Base-by-base conservation (phyloP, 768 basidiomycete species). In the Amanita molliuscula region DNA sequence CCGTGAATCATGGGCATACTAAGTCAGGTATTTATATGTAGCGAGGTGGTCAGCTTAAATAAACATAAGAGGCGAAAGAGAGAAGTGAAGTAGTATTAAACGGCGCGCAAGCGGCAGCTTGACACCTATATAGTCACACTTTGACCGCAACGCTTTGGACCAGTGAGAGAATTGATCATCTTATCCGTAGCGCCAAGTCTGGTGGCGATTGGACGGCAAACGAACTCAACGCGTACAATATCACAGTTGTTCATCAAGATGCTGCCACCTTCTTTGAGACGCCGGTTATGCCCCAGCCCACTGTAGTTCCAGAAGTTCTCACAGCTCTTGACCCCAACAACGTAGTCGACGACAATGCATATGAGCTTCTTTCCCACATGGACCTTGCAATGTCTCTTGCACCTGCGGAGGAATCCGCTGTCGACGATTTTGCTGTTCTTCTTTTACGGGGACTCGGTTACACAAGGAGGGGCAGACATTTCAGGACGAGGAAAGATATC, bases 401-500 rank as follows among this genome's bases (percentile, higher is more conserved):
- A 8, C 43, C 48, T 20, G 40, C 47, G 6, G 61, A 59, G 18
- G 64, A 66, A 49, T 59, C 65, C n/a, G 63, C 66, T 23, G 69
- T 68, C 15, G 57, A 58, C 37, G 65, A 70, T 54, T 68, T 71
- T 50, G 53, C 55, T 3, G 58, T 62, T 11, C 28, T 51, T 10
- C 61, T 70, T 28, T 59, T 71, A 4, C 28, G 44, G 7, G 33
- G 41, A 11, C 35, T 63, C 25, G 58, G 62, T 21, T 67, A 66
- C 45, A 50, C 44, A 1, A 28, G 36, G 6, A 20, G 54, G 25
- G 47, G 33, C 6, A 44, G 55, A 25, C 28, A 54, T 31, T 25
- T 53, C 36, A 47, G 60, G 20, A 66, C 58, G 21, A 49, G 64
- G 36, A 59, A 61, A 33, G 53, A 59, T 21, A 33, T 68, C 21